Evolutionary conservation across 164 flowering plant genomes (phyloP), one percentile per base, ranked within the genome.

Genomic region (Taxillus chinensis): DNA sequence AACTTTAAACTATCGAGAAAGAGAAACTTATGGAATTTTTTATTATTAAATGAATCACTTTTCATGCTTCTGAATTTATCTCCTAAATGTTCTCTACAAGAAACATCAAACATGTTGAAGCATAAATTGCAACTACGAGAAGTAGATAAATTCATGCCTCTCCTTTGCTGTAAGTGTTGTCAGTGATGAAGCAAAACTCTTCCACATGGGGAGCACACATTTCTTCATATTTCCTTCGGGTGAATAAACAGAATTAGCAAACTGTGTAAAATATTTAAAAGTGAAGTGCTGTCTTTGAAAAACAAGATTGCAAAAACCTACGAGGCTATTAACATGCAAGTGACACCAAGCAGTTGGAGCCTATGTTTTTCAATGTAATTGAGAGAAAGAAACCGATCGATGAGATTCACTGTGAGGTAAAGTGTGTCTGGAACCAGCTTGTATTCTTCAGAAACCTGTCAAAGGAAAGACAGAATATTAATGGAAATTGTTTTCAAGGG

Each of bases 111-210:
- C 51, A 48, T 4, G 14, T 48, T 8, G 51, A 48, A 11, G 14
- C 14, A 48, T 48, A 9, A 27, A 27, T 27, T 27, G 8, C 46
- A 43, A 43, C 46, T 48, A 8, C 12, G 51, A 6, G 27, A 61
- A 27, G 46, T 46, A 58, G 56, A 8, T 37, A 13, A 45, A 16
- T 45, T 15, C 60, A 53, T 67, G 77, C 83, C 79, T 80, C 78
- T 55, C 13, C 79, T 71, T 67, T 80, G 41, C 77, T 66, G 71
- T 84, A 86, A 41, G 92, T 84, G 67, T 73, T 79, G 64, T 84
- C 92, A 8, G 89, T 86, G 67, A 86, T 84, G 68, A 76, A 77
- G 79, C 89, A 82, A 64, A 86, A 78, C 45, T 84, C 92, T 65
- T 82, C 87, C 43, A 81, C 85, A 48, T 75, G 71, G 0, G 81